Conservation (phyloP, 2,329 filamentous ascomycete species). For the Scleromitrula shiraiana region DNA sequence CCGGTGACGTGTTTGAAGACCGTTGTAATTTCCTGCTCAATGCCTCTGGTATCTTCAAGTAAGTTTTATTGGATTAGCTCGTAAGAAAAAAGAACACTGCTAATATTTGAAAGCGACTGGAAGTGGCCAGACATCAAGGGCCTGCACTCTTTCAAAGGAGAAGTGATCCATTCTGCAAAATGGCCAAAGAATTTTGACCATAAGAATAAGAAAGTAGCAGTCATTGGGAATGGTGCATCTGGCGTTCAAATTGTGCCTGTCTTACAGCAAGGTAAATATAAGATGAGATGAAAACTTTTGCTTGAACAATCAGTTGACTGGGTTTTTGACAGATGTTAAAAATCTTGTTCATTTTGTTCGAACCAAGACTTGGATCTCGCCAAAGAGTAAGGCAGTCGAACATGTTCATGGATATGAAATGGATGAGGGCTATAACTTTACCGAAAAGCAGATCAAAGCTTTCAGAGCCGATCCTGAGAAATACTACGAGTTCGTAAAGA, state of each 20-base stretch:
- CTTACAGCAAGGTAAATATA: constrained; percentile 27
- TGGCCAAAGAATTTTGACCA: constrained; percentile 47
- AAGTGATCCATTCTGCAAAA: constrained; percentile 50
- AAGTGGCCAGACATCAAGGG: constrained; percentile 53
- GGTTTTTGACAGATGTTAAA: constrained; percentile 31
- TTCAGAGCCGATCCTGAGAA: constrained; percentile 40
- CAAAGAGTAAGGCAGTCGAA: constrained; percentile 29
- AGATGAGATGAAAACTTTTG: neutral
- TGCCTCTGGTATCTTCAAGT: constrained; percentile 47
- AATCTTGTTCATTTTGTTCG: constrained; percentile 37
- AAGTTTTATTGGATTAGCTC: no score
- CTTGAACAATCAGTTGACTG: no score
- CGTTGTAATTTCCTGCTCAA: constrained; percentile 42
- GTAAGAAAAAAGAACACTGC: neutral
- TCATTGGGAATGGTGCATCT: constrained; percentile 44
- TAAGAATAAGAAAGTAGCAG: constrained; percentile 37
- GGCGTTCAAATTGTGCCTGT: constrained; percentile 44
- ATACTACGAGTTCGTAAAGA: constrained; percentile 40
- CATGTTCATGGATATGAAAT: constrained; percentile 25
- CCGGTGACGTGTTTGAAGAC: constrained; percentile 36
- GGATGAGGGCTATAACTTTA: constrained; percentile 31
- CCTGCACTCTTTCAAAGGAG: constrained; percentile 36
- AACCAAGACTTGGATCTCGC: constrained; percentile 37
- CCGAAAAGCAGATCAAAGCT: constrained; percentile 36
- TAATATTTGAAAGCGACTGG: constrained; percentile 37